A percentile compares a stretch with the other conserved stretches of the same genome.
phyloP scores from a whole-genome alignment of 2,329 filamentous ascomycete genomes.

The Paecilomyces fulvus region DNA sequence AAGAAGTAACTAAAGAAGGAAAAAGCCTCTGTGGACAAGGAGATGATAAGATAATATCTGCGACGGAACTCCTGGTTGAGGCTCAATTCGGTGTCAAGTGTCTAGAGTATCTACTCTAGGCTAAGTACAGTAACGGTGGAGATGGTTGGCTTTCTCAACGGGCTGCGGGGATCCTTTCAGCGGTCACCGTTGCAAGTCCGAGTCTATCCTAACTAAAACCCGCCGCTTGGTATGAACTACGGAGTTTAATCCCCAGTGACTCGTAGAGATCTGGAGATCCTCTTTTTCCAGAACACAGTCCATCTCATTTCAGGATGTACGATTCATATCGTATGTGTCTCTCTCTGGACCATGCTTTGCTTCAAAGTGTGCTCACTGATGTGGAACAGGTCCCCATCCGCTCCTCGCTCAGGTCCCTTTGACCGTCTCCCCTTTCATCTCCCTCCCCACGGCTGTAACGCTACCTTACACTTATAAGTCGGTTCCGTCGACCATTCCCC shows the following conservation, averaged over 20 bases:
- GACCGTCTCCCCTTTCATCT: conserved; percentile 89
- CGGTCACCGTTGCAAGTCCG: neutral
- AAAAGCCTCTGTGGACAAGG: neutral
- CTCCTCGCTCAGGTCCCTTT: conserved; percentile 87
- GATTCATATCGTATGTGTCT: conserved; percentile 35
- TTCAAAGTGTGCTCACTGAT: neutral
- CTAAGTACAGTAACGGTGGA: neutral
- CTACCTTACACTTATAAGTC: conserved; percentile 93
- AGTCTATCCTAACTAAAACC: neutral
- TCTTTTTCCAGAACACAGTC: neutral
- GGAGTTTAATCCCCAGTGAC: too few relatives aligned
- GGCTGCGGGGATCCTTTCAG: neutral
- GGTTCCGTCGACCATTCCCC: conserved; percentile 77
- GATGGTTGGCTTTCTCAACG: neutral
- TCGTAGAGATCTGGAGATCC: neutral
- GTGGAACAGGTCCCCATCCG: conserved; percentile 63
- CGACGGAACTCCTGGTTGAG: neutral
- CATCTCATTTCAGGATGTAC: conserved; percentile 29
- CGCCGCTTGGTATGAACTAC: neutral
- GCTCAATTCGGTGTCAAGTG: neutral
- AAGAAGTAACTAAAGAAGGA: neutral
- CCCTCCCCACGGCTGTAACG: conserved; percentile 78
- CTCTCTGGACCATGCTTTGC: neutral
- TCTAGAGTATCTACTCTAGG: neutral
- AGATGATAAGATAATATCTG: neutral